Evolutionary conservation across 2,329 filamentous ascomycete species (phyloP).

Genomic region (Alternaria arborescens): DNA sequence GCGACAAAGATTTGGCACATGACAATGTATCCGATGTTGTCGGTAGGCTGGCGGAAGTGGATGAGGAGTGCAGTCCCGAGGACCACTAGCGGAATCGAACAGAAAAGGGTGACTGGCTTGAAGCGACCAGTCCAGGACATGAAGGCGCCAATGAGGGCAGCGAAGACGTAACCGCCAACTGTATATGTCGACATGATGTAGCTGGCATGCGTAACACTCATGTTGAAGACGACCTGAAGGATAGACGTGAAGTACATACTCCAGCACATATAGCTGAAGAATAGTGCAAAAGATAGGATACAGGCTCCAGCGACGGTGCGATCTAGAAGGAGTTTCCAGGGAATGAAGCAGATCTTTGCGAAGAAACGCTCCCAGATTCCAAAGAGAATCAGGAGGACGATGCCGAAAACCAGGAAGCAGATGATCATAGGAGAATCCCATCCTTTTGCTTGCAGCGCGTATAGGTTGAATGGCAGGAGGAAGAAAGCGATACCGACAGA

Average conservation of each 20-base stretch:
- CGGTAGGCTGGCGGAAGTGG: conserved; percentile 41
- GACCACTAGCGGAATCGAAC: conserved; percentile 35
- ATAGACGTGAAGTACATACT: conserved; percentile 52
- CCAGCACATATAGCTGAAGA: conserved; percentile 47
- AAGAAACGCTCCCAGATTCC: conserved; percentile 51
- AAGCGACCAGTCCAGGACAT: conserved; percentile 36
- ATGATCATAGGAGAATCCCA: conserved; percentile 51
- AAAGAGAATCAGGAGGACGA: conserved; percentile 47
- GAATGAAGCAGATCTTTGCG: conserved; percentile 53
- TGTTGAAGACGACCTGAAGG: conserved; percentile 49
- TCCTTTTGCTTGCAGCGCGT: conserved; percentile 33
- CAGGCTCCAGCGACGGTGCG: conserved; percentile 63
- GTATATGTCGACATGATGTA: conserved; percentile 50
- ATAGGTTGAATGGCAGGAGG: conserved; percentile 72
- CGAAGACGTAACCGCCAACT: conserved; percentile 26
- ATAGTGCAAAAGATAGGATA: conserved; percentile 54
- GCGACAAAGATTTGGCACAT: conserved; percentile 49
- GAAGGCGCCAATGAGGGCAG: conserved; percentile 27
- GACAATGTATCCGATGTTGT: conserved; percentile 44
- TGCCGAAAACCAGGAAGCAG: conserved; percentile 50
- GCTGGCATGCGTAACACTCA: conserved; percentile 39
- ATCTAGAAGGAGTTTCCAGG: conserved; percentile 57
- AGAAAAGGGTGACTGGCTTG: conserved; percentile 34
- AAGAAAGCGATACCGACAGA: conserved; percentile 69
- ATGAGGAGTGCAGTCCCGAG: conserved; percentile 46